Base-by-base conservation (phyloP, 139 green algal species). In the Closterium sp. region DNA sequence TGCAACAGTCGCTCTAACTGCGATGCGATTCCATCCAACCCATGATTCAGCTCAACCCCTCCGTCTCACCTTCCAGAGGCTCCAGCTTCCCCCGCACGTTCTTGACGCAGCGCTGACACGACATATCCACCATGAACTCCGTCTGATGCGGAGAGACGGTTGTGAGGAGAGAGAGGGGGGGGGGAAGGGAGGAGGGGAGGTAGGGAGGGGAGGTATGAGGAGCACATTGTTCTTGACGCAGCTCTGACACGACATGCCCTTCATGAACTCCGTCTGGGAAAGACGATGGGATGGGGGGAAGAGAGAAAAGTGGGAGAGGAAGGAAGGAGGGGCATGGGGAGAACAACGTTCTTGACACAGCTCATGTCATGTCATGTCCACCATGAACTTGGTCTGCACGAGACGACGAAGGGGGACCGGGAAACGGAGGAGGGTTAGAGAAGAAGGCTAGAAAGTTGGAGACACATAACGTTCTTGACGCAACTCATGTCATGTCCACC, bases 51-150 rank as follows among this genome's bases (percentile, higher is more conserved):
- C n/a, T n/a, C n/a, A n/a, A n/a, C n/a, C n/a, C n/a, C n/a, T n/a
- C n/a, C n/a, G n/a, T n/a, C 88, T 19, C 70, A 92, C 90, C 90
- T 92, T 92, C 90, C n/a, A 93, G 24, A 27, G 88, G 50, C 31
- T 92, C 89, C 30, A 93, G 19, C 89, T 94, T 92, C n/a, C 21
- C n/a, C 19, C 91, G 87, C 19, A 93, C 91, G 30, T 45, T 38
- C 88, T 93, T 92, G 31, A 92, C 91, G 86, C 91, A 93, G 28
- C 89, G n/a, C 27, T 93, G 89, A 11, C 91, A 93, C 24, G 88
- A 89, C 88, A 93, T 93, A 29, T 93, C 91, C 91, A 93, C 91
- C 91, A 93, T 93, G 34, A 93, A 93, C 88, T 93, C 32, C 2
- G 32, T 7, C 32, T 38, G 32, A 38, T 38, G 32, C 32, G 32